These are phyloP conservation scores for Haematococcus sp. DNA, from an alignment of 139 green algal genomes.

Conservation along the genomic window DNA sequence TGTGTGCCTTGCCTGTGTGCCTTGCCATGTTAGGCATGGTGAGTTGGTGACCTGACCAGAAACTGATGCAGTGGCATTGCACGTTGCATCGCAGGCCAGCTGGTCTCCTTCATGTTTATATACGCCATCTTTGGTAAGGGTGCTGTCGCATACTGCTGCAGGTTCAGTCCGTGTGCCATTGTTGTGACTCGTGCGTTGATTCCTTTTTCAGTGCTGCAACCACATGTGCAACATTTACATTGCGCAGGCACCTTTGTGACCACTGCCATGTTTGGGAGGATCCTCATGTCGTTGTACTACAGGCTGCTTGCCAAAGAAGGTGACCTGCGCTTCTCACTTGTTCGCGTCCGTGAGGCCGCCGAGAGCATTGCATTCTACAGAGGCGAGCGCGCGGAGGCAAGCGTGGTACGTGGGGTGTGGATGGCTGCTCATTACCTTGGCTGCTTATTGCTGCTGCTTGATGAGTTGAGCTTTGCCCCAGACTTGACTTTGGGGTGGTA, in stretches of 20 bases:
- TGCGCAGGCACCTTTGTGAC: too few relatives aligned
- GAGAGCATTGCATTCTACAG: conserved; percentile 93
- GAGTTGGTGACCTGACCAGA: too few relatives aligned
- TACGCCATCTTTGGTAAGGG: conserved; percentile 74
- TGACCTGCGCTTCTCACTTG: conserved; percentile 84
- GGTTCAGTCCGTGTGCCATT: too few relatives aligned
- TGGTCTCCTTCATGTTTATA: conserved; percentile 79
- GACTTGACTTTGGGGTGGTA: too few relatives aligned
- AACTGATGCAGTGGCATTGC: too few relatives aligned
- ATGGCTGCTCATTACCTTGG: too few relatives aligned
- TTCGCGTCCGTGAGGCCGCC: conserved; percentile 80
- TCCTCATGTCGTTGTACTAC: conserved; percentile 14
- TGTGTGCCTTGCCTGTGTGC: background rate
- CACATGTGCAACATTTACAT: background rate
- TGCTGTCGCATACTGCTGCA: too few relatives aligned
- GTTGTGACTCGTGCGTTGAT: too few relatives aligned
- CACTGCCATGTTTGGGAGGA: background rate
- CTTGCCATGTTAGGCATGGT: too few relatives aligned
- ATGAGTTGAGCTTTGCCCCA: too few relatives aligned
- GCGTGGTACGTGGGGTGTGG: background rate
- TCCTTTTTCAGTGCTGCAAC: background rate
- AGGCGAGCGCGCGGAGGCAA: conserved; percentile 31
- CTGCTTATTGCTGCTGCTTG: too few relatives aligned
- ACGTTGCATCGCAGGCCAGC: conserved; percentile 55
- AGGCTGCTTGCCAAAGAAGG: conserved; percentile 68